A percentile compares a stretch with the other conserved stretches of the same genome.
These are phyloP conservation scores for Chlamydomonas asymmetrica DNA, from an alignment of 139 green algal genomes.

Conservation along the genomic window DNA sequence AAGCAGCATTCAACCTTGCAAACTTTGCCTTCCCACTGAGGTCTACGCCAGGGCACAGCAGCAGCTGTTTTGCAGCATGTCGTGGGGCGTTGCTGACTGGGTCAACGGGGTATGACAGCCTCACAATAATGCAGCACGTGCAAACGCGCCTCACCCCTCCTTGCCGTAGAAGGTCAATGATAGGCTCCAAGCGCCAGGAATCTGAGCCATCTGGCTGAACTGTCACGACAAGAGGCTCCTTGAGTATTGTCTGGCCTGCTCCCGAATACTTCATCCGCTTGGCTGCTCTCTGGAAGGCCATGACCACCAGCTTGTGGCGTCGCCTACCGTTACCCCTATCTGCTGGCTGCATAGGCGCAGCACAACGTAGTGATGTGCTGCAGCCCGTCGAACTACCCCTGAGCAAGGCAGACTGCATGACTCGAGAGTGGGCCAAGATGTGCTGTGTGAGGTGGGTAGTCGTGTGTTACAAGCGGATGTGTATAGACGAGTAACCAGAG, in stretches of 20 bases:
- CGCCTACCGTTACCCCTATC: too few species aligned
- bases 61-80: conserved; percentile 7
- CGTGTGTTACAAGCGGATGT: too few species aligned
- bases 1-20: neutral
- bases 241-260: neutral
- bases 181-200: conserved; percentile 69
- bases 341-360: too few species aligned
- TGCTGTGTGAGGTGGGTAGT: too few species aligned
- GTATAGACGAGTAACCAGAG: too few species aligned
- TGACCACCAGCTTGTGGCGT: neutral
- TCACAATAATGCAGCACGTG: neutral
- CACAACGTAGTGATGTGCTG: too few species aligned
- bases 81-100: neutral
- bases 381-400: too few species aligned
- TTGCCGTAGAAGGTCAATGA: conserved; percentile 54
- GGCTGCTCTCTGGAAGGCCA: conserved; percentile 15
- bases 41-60: neutral
- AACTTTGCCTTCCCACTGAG: neutral
- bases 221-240: conserved; percentile 30
- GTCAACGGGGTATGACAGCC: neutral
- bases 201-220: conserved; percentile 68
- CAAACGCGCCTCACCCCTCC: conserved; percentile 49
- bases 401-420: too few species aligned
- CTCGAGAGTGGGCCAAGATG: too few species aligned
- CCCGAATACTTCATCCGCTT: conserved; percentile 19